Evolutionary conservation across 176 grass and related monocot species (phyloP).

Genomic region (Coix lacrymajobi): DNA sequence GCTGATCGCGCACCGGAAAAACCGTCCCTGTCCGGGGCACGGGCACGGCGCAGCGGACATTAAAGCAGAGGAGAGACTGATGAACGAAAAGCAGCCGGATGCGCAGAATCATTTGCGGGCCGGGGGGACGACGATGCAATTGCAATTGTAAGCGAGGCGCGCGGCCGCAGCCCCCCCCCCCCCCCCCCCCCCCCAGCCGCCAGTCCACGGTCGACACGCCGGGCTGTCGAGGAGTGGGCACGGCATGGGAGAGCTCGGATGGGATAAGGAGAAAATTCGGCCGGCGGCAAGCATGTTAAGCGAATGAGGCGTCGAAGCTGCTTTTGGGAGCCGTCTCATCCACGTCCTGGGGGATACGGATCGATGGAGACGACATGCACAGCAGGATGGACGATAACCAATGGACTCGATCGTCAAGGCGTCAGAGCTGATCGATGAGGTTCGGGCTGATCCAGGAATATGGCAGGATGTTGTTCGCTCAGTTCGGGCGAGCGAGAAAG

Average conservation of each 20-base stretch:
- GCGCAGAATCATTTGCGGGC: not conserved
- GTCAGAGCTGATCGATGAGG: not conserved
- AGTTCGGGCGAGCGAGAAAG: not conserved
- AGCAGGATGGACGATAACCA: not conserved
- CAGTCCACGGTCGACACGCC: slow-evolving; percentile 27
- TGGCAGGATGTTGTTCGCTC: not conserved
- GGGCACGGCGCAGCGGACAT: not conserved
- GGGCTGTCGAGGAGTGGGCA: not conserved
- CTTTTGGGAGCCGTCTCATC: slow-evolving; percentile 7
- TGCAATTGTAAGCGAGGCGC: not conserved
- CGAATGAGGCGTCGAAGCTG: not conserved
- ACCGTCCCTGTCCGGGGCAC: not conserved
- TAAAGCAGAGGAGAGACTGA: not conserved
- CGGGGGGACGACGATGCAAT: not conserved
- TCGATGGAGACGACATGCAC: not conserved
- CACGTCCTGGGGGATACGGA: not conserved
- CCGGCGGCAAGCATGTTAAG: not conserved
- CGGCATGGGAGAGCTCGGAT: not conserved
- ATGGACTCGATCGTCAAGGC: not conserved
- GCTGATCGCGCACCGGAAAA: not conserved
- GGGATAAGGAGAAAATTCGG: not conserved
- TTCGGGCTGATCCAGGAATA: not conserved
- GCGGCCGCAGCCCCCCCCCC: not conserved
- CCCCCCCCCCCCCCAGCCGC: not conserved
- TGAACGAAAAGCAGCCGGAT: not conserved